Evolutionary conservation across 2,329 filamentous ascomycete genomes (phyloP).

Genomic region (Blastomyces silverae): DNA sequence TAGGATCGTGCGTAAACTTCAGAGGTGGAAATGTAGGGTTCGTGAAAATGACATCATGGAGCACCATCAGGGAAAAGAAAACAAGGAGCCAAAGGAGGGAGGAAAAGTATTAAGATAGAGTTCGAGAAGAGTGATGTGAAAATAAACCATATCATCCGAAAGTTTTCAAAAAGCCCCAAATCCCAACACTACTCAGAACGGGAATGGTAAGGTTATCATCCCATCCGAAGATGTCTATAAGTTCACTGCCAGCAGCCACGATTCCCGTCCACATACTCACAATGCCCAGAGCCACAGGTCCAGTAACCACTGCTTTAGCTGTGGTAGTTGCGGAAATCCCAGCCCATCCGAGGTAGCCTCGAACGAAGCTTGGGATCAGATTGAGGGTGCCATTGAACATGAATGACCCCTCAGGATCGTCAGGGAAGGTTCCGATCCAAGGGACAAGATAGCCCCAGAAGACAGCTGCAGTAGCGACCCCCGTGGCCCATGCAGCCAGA

Average conservation of each 20-base stretch:
- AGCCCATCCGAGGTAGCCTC: constrained; percentile 54
- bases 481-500: constrained; percentile 72
- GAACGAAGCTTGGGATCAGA: constrained; percentile 55
- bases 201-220: constrained; percentile 98
- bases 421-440: constrained; percentile 56
- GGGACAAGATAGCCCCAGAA: constrained; percentile 89
- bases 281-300: constrained; percentile 64
- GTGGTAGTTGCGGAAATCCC: constrained; percentile 32
- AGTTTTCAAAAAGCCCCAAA: constrained; percentile 85
- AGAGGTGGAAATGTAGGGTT: neutral
- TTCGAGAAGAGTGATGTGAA: neutral
- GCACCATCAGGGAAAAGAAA: neutral
- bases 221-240: constrained; percentile 85
- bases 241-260: constrained; percentile 80
- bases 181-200: constrained; percentile 75
- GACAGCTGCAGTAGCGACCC: constrained; percentile 70
- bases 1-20: neutral
- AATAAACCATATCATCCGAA: constrained; percentile 50
- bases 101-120: neutral
- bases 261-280: constrained; percentile 86
- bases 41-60: constrained; percentile 5
- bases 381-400: constrained; percentile 73
- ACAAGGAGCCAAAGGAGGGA: neutral
- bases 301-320: constrained; percentile 56
- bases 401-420: constrained; percentile 63